phyloP scores from a whole-genome alignment of 2,329 filamentous ascomycete species.

The Fusarium annulatum region DNA sequence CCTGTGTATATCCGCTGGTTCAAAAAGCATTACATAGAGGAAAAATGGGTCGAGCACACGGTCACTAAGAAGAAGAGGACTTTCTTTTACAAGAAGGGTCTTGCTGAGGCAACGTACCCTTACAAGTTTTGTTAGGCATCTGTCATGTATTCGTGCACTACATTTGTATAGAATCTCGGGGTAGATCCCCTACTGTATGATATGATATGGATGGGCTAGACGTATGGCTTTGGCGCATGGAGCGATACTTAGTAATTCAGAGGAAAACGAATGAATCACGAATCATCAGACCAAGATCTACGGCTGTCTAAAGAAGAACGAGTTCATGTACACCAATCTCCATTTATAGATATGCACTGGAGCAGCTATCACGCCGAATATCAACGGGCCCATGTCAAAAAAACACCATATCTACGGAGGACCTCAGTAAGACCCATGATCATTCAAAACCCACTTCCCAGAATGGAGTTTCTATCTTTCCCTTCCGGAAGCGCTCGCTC shows the following conservation, averaged over 20 bases:
- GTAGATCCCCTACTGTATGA: constrained; percentile 21
- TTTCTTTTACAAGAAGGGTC: constrained; percentile 83
- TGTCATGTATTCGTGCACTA: neutral
- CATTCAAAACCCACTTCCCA: constrained; percentile 38
- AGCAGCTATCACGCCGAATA: neutral
- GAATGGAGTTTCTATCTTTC: constrained; percentile 49
- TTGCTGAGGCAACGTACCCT: constrained; percentile 75
- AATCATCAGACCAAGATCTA: neutral
- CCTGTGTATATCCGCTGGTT: constrained; percentile 88
- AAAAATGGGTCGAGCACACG: constrained; percentile 91
- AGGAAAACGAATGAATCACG: constrained; percentile 5
- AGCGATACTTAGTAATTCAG: constrained; percentile 10
- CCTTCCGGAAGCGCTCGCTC: constrained; percentile 52
- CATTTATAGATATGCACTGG: constrained; percentile 29
- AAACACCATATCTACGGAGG: constrained; percentile 13
- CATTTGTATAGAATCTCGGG: constrained; percentile 10
- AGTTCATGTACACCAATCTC: constrained; percentile 8
- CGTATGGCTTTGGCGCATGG: constrained; percentile 18
- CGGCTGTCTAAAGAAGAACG: neutral
- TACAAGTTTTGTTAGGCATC: constrained; percentile 55
- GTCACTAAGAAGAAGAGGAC: constrained; percentile 89
- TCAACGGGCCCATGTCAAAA: constrained; percentile 22
- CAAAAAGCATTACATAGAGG: constrained; percentile 77
- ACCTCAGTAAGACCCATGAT: constrained; percentile 44
- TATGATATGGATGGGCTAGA: constrained; percentile 28